These are phyloP conservation scores for Cladophialophora immunda DNA, from an alignment of 2,329 filamentous ascomycete species.

Conservation along the genomic window DNA sequence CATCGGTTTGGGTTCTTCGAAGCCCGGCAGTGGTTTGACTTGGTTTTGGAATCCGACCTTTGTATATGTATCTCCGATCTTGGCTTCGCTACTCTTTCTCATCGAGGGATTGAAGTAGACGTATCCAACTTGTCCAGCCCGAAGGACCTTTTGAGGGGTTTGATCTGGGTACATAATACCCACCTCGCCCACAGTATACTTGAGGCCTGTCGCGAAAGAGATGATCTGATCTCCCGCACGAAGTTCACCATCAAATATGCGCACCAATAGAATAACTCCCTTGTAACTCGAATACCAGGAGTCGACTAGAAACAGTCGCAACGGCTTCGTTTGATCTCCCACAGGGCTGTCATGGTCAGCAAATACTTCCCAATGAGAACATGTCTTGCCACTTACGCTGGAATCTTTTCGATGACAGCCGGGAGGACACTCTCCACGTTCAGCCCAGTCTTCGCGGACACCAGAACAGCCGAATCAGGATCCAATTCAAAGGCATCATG, in stretches of 20 bases:
- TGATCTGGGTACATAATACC: constrained; percentile 95
- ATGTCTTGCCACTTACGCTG: constrained; percentile 58
- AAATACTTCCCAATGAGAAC: background rate
- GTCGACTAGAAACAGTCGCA: constrained; percentile 89
- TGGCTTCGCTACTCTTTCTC: constrained; percentile 95
- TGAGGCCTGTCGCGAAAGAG: constrained; percentile 85
- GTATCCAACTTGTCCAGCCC: constrained; percentile 95
- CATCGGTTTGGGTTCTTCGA: constrained; percentile 98
- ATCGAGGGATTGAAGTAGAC: constrained; percentile 98
- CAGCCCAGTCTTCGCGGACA: constrained; percentile 92
- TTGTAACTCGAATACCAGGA: constrained; percentile 98
- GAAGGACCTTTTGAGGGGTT: constrained; percentile 78
- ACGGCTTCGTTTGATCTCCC: constrained; percentile 75
- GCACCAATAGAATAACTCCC: constrained; percentile 88
- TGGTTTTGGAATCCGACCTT: constrained; percentile 76
- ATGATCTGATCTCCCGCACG: constrained; percentile 84
- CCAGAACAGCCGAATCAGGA: constrained; percentile 74
- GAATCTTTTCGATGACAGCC: constrained; percentile 83
- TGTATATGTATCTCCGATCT: constrained; percentile 95
- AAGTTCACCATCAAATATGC: constrained; percentile 88
- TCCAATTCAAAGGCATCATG: constrained; percentile 87
- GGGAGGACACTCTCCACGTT: constrained; percentile 87
- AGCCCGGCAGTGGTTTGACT: constrained; percentile 86
- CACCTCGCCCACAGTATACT: constrained; percentile 94
- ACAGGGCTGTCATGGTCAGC: constrained; percentile 60